phyloP scores from a whole-genome alignment of 2,329 filamentous ascomycete genomes.

The Cordyceps cateniannulata region DNA sequence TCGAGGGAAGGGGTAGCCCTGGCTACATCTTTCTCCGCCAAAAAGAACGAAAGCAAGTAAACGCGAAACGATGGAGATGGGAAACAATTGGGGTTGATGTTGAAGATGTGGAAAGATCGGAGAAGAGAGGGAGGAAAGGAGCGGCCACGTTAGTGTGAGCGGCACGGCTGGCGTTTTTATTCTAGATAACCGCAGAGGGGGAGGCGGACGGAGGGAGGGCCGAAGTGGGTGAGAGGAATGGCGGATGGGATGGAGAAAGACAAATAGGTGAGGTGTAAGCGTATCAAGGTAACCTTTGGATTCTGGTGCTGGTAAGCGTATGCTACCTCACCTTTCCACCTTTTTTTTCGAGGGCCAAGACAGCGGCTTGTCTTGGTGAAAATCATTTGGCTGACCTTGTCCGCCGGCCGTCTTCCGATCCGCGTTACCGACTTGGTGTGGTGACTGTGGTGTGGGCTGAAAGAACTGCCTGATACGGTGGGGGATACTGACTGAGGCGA shows the following conservation, averaged over 20 bases:
- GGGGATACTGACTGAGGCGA: background rate
- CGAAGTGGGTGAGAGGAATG: background rate
- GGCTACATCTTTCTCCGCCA: background rate
- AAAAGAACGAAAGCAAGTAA: background rate
- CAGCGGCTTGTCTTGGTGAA: too few species aligned
- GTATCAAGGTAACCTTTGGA: background rate
- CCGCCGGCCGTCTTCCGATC: too few species aligned
- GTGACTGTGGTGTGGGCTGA: too few species aligned
- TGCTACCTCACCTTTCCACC: too few species aligned
- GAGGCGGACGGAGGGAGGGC: background rate
- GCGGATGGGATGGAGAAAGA: background rate
- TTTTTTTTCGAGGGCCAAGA: too few species aligned
- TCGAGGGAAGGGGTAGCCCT: background rate
- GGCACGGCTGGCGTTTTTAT: constrained; percentile 4
- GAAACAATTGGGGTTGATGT: too few species aligned
- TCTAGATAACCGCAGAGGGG: background rate
- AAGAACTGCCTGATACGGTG: too few species aligned
- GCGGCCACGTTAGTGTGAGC: background rate
- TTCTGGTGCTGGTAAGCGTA: background rate
- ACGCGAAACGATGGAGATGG: background rate
- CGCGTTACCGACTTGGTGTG: too few species aligned
- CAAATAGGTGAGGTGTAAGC: background rate
- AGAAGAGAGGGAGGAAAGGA: background rate
- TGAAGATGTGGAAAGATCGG: background rate
- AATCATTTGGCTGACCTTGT: too few species aligned